Percentiles rank a stretch among this genome's conserved stretches.
phyloP scores from a whole-genome alignment of 805 yeast genomes.

The Yarrowia sp. region DNA sequence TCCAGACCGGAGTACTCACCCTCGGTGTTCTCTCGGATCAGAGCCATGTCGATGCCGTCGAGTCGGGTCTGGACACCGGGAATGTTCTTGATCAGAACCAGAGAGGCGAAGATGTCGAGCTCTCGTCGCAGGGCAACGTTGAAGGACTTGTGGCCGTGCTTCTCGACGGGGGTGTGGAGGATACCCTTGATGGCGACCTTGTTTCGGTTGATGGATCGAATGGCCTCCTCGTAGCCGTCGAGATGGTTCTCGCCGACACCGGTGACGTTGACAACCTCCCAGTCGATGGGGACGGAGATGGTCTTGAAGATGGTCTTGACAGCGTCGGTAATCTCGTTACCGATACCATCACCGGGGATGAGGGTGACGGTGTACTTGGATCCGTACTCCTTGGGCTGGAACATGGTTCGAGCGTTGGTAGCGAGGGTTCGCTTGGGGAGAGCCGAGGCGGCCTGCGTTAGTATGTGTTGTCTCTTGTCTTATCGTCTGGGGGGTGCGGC shows the following conservation, averaged over 20 bases:
- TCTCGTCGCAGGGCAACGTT: conserved; percentile 97
- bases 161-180: conserved; percentile 83
- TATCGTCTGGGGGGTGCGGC: background rate
- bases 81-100: conserved; percentile 88
- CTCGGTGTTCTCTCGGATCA: conserved; percentile 98
- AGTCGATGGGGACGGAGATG: conserved; percentile 87
- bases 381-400: conserved; percentile 87
- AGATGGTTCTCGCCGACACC: conserved; percentile 44
- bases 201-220: conserved; percentile 88
- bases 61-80: conserved; percentile 92
- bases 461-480: background rate
- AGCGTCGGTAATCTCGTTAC: conserved; percentile 91
- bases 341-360: conserved; percentile 97
- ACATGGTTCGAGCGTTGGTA: conserved; percentile 43
- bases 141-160: conserved; percentile 75
- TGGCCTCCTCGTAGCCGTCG: conserved; percentile 68
- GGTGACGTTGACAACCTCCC: conserved; percentile 69
- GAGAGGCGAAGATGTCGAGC: conserved; percentile 90
- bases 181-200: conserved; percentile 97
- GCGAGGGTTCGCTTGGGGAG: conserved; percentile 26
- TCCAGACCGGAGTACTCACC: conserved; percentile 99
- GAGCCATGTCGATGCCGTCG: conserved; percentile 83
- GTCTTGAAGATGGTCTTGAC: conserved; percentile 86
- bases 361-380: conserved; percentile 91
- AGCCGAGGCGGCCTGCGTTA: conserved; percentile 26